phyloP scores from a whole-genome alignment of 345 rosid species.

The Eucalyptus tenuipes region DNA sequence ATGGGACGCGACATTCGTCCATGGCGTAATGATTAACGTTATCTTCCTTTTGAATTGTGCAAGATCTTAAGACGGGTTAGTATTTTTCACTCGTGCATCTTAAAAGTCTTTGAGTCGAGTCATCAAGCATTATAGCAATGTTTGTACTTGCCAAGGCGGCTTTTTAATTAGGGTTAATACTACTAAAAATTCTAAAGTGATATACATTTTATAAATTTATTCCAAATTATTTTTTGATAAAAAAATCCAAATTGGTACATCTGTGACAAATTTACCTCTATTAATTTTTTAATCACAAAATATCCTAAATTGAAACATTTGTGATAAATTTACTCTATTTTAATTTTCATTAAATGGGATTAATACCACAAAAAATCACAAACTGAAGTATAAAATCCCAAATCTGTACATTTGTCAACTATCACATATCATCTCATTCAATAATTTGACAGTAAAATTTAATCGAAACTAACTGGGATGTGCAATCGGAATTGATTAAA shows the following conservation, averaged over 20 bases:
- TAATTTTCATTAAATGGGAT: fast-evolving
- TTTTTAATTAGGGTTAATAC: not conserved
- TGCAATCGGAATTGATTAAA: not conserved
- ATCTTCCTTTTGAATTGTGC: not conserved
- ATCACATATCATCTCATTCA: fast-evolving
- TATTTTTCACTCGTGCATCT: not conserved
- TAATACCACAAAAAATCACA: no score
- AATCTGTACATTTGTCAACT: fast-evolving
- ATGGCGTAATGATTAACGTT: not conserved
- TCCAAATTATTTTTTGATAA: fast-evolving
- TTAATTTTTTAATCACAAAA: no score
- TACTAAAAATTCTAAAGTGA: no score
- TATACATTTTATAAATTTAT: fast-evolving
- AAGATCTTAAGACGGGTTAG: not conserved
- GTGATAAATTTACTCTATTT: fast-evolving
- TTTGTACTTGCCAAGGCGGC: not conserved
- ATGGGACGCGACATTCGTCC: not conserved
- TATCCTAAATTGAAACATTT: no score
- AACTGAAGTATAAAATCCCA: fast-evolving
- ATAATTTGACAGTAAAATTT: fast-evolving
- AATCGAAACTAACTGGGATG: fast-evolving
- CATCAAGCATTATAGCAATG: not conserved
- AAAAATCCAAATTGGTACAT: fast-evolving
- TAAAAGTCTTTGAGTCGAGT: not conserved
- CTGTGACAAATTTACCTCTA: fast-evolving